Evolutionary conservation across 1,139 yeast genomes (phyloP).

Genomic region (Magnusiomyces fungicola): DNA sequence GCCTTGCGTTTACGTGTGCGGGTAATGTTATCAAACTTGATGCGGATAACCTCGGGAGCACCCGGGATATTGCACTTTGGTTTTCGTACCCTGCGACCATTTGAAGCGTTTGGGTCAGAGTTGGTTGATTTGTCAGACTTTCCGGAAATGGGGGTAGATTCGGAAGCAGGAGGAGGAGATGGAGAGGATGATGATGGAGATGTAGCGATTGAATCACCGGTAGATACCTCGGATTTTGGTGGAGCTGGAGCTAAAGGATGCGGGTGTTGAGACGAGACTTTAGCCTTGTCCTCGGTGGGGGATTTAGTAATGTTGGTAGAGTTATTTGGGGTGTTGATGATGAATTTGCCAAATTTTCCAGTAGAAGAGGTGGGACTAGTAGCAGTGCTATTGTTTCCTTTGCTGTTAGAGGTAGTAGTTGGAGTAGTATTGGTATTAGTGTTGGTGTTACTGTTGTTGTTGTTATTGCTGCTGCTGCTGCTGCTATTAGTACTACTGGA

Average conservation of each 20-base stretch:
- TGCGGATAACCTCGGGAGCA: neutral
- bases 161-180: neutral
- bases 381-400: neutral
- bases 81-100: neutral
- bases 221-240: no score
- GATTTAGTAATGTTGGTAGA: conserved; percentile 7
- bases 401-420: conserved; percentile 8
- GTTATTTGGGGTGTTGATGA: conserved; percentile 5
- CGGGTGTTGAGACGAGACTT: no score
- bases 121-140: neutral
- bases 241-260: no score
- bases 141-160: neutral
- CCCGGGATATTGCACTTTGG: neutral
- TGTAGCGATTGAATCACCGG: conserved; percentile 9
- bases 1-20: neutral
- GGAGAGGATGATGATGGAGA: neutral
- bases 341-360: neutral
- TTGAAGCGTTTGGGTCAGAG: neutral
- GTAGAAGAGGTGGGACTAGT: neutral
- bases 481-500: no score
- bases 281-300: no score
- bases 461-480: no score
- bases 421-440: conserved; percentile 3
- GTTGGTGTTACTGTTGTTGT: no score
- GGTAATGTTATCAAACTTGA: neutral